Base-by-base conservation (phyloP, 139 green algal species). In the Picochlorum sp. region DNA sequence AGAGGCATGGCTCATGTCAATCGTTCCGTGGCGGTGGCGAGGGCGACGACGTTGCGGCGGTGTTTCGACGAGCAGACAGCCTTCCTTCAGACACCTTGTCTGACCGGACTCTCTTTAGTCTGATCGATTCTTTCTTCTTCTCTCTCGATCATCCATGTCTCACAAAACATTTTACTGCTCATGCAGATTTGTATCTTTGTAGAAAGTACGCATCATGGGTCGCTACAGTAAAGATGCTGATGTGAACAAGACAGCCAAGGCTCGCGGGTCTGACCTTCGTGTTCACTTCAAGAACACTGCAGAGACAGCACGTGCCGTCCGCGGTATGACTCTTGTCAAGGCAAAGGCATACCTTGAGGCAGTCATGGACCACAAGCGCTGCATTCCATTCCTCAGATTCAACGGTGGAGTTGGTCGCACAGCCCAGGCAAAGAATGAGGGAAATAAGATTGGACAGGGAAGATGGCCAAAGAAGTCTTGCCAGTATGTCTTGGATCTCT, bases 261-360 rank as follows among this genome's bases (percentile, higher is more conserved):
- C 92, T 38, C 75, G 79, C 14, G 91, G 89, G 50, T 90, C 81
- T 28, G 85, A 97, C 80, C 75, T 97, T 63, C 90, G 90, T 69
- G 83, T 94, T 50, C 89, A 96, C 81, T 96, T 96, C 81, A 98
- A 99, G 83, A 98, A 98, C 86, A 94, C 90, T 18, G 81, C 89
- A 14, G 94, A 99, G 79, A 75, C 89, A 47, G 84, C 84, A 61
- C 83, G 86, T 67, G 83, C 88, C 24, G 79, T 99, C 49, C 86
- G 85, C 69, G 75, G 78, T 49, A 90, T 90, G 89, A 66, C 82
- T 52, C 79, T 98, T 44, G 72, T 46, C 61, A 90, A 96, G 77
- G 94, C 94, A 66, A 97, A 98, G 89, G 70, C 74, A 37, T 98
- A 94, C 84, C 76, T 99, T 56, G 82, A 98, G 79, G 90, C 88